These are phyloP conservation scores for Salix viminalis DNA, from an alignment of 345 rosid genomes.

Conservation along the genomic window DNA sequence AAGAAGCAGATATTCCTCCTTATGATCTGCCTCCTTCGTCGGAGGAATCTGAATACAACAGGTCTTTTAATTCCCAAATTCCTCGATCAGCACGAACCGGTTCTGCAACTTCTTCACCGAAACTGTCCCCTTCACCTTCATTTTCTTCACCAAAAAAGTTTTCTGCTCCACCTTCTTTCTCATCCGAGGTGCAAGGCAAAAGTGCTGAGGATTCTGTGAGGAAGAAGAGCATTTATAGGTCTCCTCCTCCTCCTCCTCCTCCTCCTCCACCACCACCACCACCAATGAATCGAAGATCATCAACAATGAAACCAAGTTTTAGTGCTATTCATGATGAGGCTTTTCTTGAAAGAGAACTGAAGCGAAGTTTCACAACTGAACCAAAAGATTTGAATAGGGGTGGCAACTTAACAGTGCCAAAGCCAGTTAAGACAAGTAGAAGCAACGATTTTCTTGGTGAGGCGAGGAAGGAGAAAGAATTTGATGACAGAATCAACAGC, in stretches of 20 bases:
- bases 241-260: constrained; percentile 42
- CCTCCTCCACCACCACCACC: constrained; percentile 49
- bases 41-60: constrained; percentile 32
- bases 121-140: constrained; percentile 39
- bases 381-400: constrained; percentile 1
- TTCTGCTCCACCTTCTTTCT: constrained; percentile 12
- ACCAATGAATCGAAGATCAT: constrained; percentile 30
- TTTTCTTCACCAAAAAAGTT: constrained; percentile 20
- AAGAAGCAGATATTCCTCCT: constrained; percentile 27
- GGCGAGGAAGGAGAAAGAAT: constrained; percentile 17
- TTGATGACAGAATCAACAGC: constrained; percentile 12
- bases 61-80: constrained; percentile 27
- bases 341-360: constrained; percentile 18
- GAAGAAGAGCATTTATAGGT: constrained; percentile 43
- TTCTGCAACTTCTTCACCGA: constrained; percentile 38
- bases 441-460: constrained; percentile 29
- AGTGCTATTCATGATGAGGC: constrained; percentile 20
- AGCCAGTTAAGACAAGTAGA: constrained; percentile 26
- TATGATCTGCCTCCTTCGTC: constrained; percentile 20
- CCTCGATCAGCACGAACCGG: constrained; percentile 24
- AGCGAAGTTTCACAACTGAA: constrained; percentile 24
- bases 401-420: constrained; percentile 18
- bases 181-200: constrained; percentile 39
- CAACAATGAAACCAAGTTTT: constrained; percentile 25
- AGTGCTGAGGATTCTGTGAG: constrained; percentile 43